Conservation (phyloP, 768 basidiomycete species). For the Amanita fuliginea region DNA sequence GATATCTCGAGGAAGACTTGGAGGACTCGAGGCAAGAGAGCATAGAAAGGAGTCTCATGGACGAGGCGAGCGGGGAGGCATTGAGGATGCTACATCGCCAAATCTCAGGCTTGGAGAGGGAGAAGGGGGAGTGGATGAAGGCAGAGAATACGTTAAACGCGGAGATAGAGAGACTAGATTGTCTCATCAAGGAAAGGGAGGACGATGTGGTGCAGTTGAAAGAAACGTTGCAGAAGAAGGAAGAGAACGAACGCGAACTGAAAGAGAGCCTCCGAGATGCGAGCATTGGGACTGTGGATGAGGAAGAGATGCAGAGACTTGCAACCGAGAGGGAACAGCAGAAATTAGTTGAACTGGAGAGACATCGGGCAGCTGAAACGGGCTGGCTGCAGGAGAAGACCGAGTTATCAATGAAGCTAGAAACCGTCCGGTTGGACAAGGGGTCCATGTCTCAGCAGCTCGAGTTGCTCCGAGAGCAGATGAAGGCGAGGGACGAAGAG, state of each 20-base stretch:
- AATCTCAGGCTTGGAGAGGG: slow-evolving; percentile 66
- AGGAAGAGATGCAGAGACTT: slow-evolving; percentile 30
- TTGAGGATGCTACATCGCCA: slow-evolving; percentile 71
- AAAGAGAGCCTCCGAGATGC: slow-evolving; percentile 41
- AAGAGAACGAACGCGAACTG: slow-evolving; percentile 43
- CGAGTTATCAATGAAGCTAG: slow-evolving; percentile 30
- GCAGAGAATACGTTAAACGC: slow-evolving; percentile 30
- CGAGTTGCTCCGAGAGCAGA: slow-evolving; percentile 26
- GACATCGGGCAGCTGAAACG: slow-evolving; percentile 27
- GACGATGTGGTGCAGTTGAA: slow-evolving; percentile 34
- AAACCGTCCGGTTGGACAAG: slow-evolving; percentile 34
- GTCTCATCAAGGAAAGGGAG: slow-evolving; percentile 31
- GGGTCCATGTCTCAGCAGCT: slow-evolving; percentile 30
- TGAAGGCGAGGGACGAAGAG: slow-evolving; percentile 33
- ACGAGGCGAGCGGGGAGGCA: slow-evolving; percentile 69
- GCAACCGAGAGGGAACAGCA: slow-evolving; percentile 29
- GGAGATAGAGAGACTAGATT: slow-evolving; percentile 40
- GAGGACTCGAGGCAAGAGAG: slow-evolving; percentile 77
- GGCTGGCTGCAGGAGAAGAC: slow-evolving; percentile 42
- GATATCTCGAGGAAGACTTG: slow-evolving; percentile 66
- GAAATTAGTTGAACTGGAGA: slow-evolving; percentile 28
- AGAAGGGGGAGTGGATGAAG: slow-evolving; percentile 38
- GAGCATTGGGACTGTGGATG: slow-evolving; percentile 29
- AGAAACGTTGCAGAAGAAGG: slow-evolving; percentile 32
- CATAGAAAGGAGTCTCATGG: slow-evolving; percentile 74